Percentiles rank a stretch among this genome's conserved stretches.
Evolutionary conservation across 2,329 filamentous ascomycete genomes (phyloP).

Genomic region (Nakataea oryzae): DNA sequence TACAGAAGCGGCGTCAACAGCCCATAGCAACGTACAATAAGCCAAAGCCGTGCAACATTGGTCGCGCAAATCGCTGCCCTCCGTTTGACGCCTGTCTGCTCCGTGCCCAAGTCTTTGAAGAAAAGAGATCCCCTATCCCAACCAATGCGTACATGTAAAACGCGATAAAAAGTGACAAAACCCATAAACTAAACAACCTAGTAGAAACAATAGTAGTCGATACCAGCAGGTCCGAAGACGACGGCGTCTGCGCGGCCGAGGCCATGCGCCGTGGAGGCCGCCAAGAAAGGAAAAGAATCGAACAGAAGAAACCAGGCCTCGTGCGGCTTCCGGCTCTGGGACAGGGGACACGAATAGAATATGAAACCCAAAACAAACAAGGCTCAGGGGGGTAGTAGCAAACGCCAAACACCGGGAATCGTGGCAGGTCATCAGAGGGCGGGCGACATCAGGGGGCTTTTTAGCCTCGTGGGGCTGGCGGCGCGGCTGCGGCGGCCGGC

Average conservation of each 20-base stretch:
- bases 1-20: not conserved
- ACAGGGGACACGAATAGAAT: not conserved
- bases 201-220: not conserved
- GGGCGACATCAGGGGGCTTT: slow-evolving; percentile 45
- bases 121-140: not conserved
- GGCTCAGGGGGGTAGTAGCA: not conserved
- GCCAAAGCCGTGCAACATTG: not conserved
- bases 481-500: slow-evolving; percentile 47
- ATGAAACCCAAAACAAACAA: slow-evolving; percentile 4
- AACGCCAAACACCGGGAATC: not conserved
- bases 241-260: not conserved
- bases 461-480: slow-evolving; percentile 46
- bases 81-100: not conserved
- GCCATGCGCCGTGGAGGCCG: too few relatives aligned
- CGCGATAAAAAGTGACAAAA: not conserved
- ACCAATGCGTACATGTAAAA: not conserved
- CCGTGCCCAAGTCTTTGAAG: not conserved
- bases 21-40: not conserved
- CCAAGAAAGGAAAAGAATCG: not conserved
- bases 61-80: not conserved
- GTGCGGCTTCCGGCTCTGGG: not conserved
- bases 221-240: not conserved
- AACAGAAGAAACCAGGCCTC: not conserved
- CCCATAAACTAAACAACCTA: not conserved
- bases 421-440: slow-evolving; percentile 25